Evolutionary conservation across 2,329 filamentous ascomycete species (phyloP).

Genomic region (Aspergillus neotritici): DNA sequence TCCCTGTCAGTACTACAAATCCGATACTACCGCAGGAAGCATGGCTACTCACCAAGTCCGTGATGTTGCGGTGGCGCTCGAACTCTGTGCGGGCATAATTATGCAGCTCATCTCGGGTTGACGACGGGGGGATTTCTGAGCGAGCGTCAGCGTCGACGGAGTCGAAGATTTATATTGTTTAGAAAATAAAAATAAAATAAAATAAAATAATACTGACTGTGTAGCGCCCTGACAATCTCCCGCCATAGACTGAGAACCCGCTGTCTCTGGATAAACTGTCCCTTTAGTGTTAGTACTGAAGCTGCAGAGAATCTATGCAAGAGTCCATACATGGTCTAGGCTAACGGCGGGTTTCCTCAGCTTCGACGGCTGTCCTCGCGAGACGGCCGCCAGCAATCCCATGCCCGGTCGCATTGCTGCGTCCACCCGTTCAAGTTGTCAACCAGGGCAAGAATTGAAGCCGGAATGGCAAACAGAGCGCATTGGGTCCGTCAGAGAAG

Average conservation of each 20-base stretch:
- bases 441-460: neutral
- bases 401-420: slow-evolving; percentile 27
- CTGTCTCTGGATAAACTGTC: slow-evolving; percentile 40
- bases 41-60: slow-evolving; percentile 33
- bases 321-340: slow-evolving; percentile 34
- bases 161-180: too few species aligned
- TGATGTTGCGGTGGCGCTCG: slow-evolving; percentile 38
- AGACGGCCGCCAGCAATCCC: slow-evolving; percentile 24
- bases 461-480: too few species aligned
- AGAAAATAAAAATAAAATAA: neutral
- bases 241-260: slow-evolving; percentile 41
- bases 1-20: neutral
- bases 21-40: neutral
- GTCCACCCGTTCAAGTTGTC: neutral
- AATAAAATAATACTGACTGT: slow-evolving; percentile 24
- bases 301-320: neutral
- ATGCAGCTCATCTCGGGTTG: slow-evolving; percentile 37
- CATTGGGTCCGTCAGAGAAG: slow-evolving; percentile 1
- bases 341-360: slow-evolving; percentile 33
- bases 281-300: slow-evolving; percentile 4
- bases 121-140: slow-evolving; percentile 36
- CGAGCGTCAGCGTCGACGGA: neutral
- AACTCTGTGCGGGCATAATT: slow-evolving; percentile 44
- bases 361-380: slow-evolving; percentile 27
- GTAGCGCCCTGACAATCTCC: slow-evolving; percentile 37